Percentiles rank a stretch among this genome's conserved stretches.
phyloP scores from a whole-genome alignment of 345 rosid species.

The Salix dunnii region DNA sequence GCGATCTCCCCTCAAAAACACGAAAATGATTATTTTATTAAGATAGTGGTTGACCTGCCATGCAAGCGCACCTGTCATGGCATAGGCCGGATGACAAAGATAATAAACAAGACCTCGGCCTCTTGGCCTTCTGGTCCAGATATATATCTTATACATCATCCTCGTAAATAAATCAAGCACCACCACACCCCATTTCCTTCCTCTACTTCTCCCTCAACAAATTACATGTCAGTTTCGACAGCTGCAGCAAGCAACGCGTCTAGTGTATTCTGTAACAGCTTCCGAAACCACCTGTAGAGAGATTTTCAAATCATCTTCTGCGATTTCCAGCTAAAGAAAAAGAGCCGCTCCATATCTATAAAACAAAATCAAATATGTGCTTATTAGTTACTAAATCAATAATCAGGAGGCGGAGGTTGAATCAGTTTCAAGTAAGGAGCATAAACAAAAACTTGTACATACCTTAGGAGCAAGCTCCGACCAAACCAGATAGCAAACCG shows the following conservation, averaged over 20 bases:
- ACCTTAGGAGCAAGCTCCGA: background rate
- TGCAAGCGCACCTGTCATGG: slow-evolving; percentile 95
- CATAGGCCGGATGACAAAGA: slow-evolving; percentile 83
- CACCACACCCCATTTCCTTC: background rate
- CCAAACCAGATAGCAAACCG: background rate
- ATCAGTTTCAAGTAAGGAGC: background rate
- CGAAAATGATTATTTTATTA: slow-evolving; percentile 44
- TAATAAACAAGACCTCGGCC: slow-evolving; percentile 36
- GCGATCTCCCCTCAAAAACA: slow-evolving; percentile 77
- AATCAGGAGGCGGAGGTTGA: too few relatives aligned
- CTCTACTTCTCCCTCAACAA: background rate
- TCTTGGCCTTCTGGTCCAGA: slow-evolving; percentile 40
- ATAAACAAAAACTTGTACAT: background rate
- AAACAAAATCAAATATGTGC: background rate
- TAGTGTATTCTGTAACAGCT: background rate
- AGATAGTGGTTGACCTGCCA: slow-evolving; percentile 62
- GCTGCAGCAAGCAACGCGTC: background rate
- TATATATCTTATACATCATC: slow-evolving; percentile 50
- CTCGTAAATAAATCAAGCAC: background rate
- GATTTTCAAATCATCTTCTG: background rate
- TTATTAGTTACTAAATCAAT: background rate
- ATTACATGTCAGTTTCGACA: too few relatives aligned
- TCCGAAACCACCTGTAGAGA: background rate
- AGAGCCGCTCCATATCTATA: background rate
- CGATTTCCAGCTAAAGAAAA: background rate